Evolutionary conservation across 768 basidiomycete species (phyloP).

Genomic region (Suillus sp.): DNA sequence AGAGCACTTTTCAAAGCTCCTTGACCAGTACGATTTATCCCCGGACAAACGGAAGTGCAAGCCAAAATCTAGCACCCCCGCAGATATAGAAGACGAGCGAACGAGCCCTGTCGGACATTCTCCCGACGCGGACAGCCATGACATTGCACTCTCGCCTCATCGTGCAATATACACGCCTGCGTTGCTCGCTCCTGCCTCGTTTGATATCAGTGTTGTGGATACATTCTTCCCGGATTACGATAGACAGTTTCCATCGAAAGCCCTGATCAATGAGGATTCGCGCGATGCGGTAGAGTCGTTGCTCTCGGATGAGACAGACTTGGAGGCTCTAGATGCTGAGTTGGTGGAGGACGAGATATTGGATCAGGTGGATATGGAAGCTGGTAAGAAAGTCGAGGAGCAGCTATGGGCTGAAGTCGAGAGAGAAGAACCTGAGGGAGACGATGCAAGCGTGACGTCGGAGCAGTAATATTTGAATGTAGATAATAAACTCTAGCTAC

Average conservation of each 20-base stretch:
- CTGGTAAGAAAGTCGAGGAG: constrained; percentile 40
- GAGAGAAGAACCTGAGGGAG: constrained; percentile 10
- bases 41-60: constrained; percentile 10
- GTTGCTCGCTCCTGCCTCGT: constrained; percentile 32
- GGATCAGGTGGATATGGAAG: constrained; percentile 39
- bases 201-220: constrained; percentile 15
- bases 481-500: not conserved
- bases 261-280: constrained; percentile 21
- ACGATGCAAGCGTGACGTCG: not conserved
- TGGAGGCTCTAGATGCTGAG: constrained; percentile 40
- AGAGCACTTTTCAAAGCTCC: constrained; percentile 42
- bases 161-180: constrained; percentile 40
- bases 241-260: constrained; percentile 21
- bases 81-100: constrained; percentile 22
- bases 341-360: constrained; percentile 45
- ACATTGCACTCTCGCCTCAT: constrained; percentile 23
- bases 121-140: constrained; percentile 11
- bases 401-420: constrained; percentile 46
- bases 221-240: constrained; percentile 28
- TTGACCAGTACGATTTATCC: constrained; percentile 22
- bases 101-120: constrained; percentile 10
- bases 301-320: constrained; percentile 38
- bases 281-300: constrained; percentile 26
- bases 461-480: not conserved
- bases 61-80: constrained; percentile 5